Base-by-base conservation (phyloP, 805 yeast genomes). In the Saturnispora silvae region DNA sequence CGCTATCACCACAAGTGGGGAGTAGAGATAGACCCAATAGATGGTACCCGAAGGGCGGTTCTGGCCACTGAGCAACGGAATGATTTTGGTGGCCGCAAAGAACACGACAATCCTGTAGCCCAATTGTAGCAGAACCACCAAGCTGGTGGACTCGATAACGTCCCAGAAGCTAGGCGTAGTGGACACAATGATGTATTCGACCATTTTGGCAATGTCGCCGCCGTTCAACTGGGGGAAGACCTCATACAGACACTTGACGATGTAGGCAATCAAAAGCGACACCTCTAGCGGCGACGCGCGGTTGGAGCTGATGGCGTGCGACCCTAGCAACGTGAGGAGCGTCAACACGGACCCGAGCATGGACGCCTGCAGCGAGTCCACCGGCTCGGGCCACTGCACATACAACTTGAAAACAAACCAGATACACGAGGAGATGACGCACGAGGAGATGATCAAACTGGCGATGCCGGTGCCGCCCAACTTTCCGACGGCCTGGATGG, bases 1-100 rank as follows among this genome's bases (percentile, higher is more conserved):
- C 0, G 96, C 95, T 41, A 92, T 86, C 28, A 92, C 76, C 41
- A 92, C 77, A 58, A 96, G 84, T 2, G 97, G 97, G 26, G 95
- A 81, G 57, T 83, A 89, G 24, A 95, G 77, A 53, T 87, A 86
- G 22, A 86, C 68, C 45, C 83, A 56, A n/a, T 32, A 32, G 14
- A 32, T 32, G n/a, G 19, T 28, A 23, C 35, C 35, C 16, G 13
- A 13, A 5, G 14, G 14, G 6, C 9, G 14, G 8, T 15, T 64
- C 60, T 77, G 70, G 18, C 62, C 45, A 39, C 57, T 53, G 37
- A 60, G 44, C 24, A 59, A 54, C 2, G 98, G 98, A 16, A 92
- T 84, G 43, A 92, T 86, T 53, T 94, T 80, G 13, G 96, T 83
- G 2, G 97, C 96, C 2, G 95, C 85, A 53, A 67, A 67, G 50